Evolutionary conservation across 257 asterid species (phyloP).

Genomic region (Solanum clarkiae): DNA sequence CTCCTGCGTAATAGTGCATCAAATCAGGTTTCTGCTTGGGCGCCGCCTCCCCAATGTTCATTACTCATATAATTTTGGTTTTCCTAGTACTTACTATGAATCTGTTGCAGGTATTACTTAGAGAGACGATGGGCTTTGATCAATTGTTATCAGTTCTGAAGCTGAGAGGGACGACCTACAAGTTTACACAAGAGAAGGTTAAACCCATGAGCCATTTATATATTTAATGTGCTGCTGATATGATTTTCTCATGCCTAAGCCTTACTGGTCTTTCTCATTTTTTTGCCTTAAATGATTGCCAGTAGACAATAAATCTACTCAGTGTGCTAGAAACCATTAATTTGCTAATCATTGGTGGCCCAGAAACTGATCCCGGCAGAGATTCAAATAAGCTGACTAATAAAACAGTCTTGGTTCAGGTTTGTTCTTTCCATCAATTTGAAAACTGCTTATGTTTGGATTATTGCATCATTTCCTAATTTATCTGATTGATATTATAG

Average conservation of each 20-base stretch:
- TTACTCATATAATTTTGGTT: background rate
- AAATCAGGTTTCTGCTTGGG: slow-evolving; percentile 55
- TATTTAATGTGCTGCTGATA: background rate
- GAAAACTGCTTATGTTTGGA: background rate
- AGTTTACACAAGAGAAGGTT: slow-evolving; percentile 96
- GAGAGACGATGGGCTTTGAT: slow-evolving; percentile 91
- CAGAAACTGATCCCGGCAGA: slow-evolving; percentile 59
- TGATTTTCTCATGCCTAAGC: background rate
- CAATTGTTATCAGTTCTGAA: slow-evolving; percentile 60
- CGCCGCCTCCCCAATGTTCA: background rate
- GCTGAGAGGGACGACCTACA: slow-evolving; percentile 80
- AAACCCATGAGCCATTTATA: background rate
- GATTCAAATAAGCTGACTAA: slow-evolving; percentile 51
- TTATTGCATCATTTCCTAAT: background rate
- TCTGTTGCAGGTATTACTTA: slow-evolving; percentile 59
- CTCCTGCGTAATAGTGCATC: slow-evolving; percentile 76
- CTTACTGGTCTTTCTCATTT: slow-evolving; percentile 22
- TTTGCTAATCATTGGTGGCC: slow-evolving; percentile 62
- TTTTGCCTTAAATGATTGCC: slow-evolving; percentile 31
- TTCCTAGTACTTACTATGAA: slow-evolving; percentile 10
- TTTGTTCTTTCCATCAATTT: slow-evolving; percentile 16
- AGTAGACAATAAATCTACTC: slow-evolving; percentile 89
- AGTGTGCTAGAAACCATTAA: slow-evolving; percentile 76
- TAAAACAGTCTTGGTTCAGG: slow-evolving; percentile 89
- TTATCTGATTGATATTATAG: slow-evolving; percentile 28